Conservation (phyloP, 306 rosid genomes). For the Corylus heterophylla region DNA sequence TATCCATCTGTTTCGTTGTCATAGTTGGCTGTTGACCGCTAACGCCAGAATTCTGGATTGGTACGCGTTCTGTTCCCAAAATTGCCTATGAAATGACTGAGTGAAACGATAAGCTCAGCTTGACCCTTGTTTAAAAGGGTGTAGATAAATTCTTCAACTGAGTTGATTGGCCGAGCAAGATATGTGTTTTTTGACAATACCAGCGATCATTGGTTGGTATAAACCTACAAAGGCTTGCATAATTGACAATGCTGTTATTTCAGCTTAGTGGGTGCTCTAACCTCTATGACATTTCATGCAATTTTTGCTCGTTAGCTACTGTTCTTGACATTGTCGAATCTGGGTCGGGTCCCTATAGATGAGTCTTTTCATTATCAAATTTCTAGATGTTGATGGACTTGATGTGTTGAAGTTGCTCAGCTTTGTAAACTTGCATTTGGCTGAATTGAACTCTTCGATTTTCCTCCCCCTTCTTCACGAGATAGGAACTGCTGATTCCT, state of each 20-base stretch:
- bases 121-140: neutral
- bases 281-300: neutral
- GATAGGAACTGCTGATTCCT: neutral
- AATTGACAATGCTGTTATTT: neutral
- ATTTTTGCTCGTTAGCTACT: neutral
- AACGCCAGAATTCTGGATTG: neutral
- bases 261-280: slow-evolving; percentile 1
- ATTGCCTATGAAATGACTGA: slow-evolving; percentile 4
- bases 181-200: neutral
- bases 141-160: neutral
- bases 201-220: neutral
- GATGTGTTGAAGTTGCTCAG: neutral
- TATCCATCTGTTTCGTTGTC: neutral
- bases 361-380: neutral
- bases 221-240: neutral
- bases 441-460: neutral
- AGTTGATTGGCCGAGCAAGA: neutral
- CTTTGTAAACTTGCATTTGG: neutral
- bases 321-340: neutral
- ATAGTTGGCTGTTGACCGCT: neutral
- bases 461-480: neutral
- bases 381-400: neutral
- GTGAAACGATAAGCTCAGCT: neutral
- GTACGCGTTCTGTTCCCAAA: neutral
- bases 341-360: neutral